Percentiles rank a stretch among this genome's conserved stretches.
phyloP scores from a whole-genome alignment of 1,284 basidiomycete species.

The Abortiporus biennis region DNA sequence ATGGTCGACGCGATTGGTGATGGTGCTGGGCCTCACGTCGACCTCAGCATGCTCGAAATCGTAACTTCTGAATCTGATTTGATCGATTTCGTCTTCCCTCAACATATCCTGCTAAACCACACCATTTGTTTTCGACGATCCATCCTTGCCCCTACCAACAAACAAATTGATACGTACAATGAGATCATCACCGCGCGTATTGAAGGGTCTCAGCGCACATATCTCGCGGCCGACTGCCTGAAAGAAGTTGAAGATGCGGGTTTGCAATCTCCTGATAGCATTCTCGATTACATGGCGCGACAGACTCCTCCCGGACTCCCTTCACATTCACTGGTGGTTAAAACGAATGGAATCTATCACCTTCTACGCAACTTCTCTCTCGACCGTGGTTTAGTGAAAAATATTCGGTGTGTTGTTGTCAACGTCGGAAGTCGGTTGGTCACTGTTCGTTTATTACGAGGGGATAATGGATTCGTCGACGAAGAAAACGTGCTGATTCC shows the following conservation, averaged over 20 bases:
- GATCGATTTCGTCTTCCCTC: constrained; percentile 31
- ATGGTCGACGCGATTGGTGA: constrained; percentile 35
- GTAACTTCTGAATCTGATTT: constrained; percentile 14
- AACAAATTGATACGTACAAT: constrained; percentile 31
- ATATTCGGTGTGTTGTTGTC: constrained; percentile 28
- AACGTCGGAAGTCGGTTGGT: constrained; percentile 23
- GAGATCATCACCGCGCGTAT: constrained; percentile 22
- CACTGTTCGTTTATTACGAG: constrained; percentile 24
- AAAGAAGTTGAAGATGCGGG: not conserved
- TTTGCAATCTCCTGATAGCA: no score
- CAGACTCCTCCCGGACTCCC: constrained; percentile 25
- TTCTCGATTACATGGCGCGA: no score
- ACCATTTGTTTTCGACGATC: constrained; percentile 23
- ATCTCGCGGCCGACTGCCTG: not conserved
- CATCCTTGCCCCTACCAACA: constrained; percentile 32
- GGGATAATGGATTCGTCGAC: constrained; percentile 18
- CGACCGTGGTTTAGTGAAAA: constrained; percentile 33
- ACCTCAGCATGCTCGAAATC: constrained; percentile 16
- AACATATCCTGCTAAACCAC: constrained; percentile 22
- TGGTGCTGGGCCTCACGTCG: constrained; percentile 24
- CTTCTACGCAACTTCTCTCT: constrained; percentile 33
- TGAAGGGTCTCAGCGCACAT: constrained; percentile 15
- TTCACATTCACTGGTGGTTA: constrained; percentile 24
- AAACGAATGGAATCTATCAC: constrained; percentile 28
- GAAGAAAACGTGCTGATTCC: constrained; percentile 24